Conservation (phyloP, 2,329 filamentous ascomycete genomes). For the Calonectria hawksworthii region DNA sequence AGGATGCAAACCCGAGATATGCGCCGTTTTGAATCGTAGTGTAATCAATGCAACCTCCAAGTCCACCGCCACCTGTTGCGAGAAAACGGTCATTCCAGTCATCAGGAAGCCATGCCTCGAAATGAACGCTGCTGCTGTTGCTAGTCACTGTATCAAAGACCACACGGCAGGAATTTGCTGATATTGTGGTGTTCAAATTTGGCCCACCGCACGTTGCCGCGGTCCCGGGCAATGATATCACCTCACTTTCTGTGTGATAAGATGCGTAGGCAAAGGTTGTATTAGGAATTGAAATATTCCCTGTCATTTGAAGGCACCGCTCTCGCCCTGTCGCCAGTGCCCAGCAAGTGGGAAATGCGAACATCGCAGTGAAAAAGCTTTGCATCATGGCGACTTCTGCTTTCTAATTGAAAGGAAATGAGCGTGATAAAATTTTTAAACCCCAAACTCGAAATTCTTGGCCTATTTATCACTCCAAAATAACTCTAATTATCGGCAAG, state of each 20-base stretch:
- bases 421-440: neutral
- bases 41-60: neutral
- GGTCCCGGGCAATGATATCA: neutral
- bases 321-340: neutral
- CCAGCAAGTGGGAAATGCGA: neutral
- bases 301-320: neutral
- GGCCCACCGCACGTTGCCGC: neutral
- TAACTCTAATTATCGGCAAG: neutral
- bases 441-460: neutral
- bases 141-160: neutral
- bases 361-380: neutral
- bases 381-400: neutral
- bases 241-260: neutral
- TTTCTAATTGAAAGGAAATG: neutral
- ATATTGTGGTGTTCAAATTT: neutral
- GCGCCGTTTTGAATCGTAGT: neutral
- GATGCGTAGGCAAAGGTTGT: neutral
- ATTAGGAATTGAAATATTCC: neutral
- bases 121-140: neutral
- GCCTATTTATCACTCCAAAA: neutral
- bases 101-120: neutral
- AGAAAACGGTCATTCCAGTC: neutral
- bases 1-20: neutral
- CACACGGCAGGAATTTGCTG: neutral
- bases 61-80: neutral